phyloP scores from a whole-genome alignment of 768 basidiomycete genomes.

The Termitomyces sp. region DNA sequence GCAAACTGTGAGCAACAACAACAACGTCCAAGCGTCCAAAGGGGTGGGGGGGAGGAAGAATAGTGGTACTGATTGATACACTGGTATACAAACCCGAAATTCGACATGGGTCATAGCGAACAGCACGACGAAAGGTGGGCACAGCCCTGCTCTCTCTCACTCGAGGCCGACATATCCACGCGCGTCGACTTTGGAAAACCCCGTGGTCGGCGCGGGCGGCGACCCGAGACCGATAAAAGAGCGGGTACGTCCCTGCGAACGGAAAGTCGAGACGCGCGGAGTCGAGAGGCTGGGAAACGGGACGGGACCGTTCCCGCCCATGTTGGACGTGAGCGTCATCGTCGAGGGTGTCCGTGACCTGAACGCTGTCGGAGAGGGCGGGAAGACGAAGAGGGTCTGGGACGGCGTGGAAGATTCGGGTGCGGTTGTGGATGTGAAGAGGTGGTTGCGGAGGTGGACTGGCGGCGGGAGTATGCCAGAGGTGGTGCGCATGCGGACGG shows the following conservation, averaged over 20 bases:
- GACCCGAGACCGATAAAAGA: slow-evolving; percentile 70
- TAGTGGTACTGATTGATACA: slow-evolving; percentile 13
- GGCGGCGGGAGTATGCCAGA: slow-evolving; percentile 56
- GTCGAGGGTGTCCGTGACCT: slow-evolving; percentile 69
- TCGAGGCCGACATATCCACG: slow-evolving; percentile 70
- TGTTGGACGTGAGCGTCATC: slow-evolving; percentile 70
- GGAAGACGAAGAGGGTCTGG: slow-evolving; percentile 84
- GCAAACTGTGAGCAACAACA: slow-evolving; percentile 13
- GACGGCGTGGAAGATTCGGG: slow-evolving; percentile 49
- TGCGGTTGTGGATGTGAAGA: slow-evolving; percentile 22
- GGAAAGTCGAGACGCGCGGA: slow-evolving; percentile 66
- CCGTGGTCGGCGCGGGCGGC: slow-evolving; percentile 71
- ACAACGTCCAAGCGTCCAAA: slow-evolving; percentile 17
- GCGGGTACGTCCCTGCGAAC: slow-evolving; percentile 57
- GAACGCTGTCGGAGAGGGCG: slow-evolving; percentile 57
- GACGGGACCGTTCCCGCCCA: slow-evolving; percentile 27
- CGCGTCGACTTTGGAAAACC: slow-evolving; percentile 78
- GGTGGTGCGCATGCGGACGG: slow-evolving; percentile 45
- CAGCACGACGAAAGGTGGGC: neutral
- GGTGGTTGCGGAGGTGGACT: slow-evolving; percentile 40
- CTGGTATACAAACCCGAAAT: slow-evolving; percentile 2
- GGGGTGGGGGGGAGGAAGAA: neutral
- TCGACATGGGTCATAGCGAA: slow-evolving; percentile 1
- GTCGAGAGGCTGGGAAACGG: slow-evolving; percentile 58
- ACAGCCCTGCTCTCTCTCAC: slow-evolving; percentile 10